Conservation (phyloP, 2,329 filamentous ascomycete species). For the Paecilomyces fulvus region DNA sequence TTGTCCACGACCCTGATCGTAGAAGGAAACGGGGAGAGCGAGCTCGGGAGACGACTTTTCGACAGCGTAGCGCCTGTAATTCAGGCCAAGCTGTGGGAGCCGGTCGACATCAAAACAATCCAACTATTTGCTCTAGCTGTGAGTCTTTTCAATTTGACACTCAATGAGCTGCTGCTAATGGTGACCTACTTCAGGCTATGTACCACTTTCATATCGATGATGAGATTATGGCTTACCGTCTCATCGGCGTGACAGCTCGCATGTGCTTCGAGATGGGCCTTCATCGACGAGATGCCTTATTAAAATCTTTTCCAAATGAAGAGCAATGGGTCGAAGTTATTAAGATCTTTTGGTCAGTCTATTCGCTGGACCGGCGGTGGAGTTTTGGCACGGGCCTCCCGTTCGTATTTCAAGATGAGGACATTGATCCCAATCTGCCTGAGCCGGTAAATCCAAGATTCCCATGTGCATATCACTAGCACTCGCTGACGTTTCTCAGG, state of each 20-base stretch:
- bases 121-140: conserved; percentile 47
- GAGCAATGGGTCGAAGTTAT: conserved; percentile 60
- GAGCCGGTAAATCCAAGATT: conserved; percentile 54
- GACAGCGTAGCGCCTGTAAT: conserved; percentile 64
- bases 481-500: conserved; percentile 19
- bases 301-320: conserved; percentile 58
- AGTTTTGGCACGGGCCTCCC: conserved; percentile 83
- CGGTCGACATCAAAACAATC: conserved; percentile 50
- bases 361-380: conserved; percentile 78
- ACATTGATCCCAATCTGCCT: conserved; percentile 72
- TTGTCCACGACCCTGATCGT: conserved; percentile 69
- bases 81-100: conserved; percentile 54
- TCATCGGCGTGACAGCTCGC: conserved; percentile 73
- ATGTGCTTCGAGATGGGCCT: conserved; percentile 74
- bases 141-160: conserved; percentile 5
- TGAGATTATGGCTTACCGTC: conserved; percentile 75
- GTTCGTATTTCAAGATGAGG: conserved; percentile 74
- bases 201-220: conserved; percentile 83
- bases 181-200: conserved; percentile 44
- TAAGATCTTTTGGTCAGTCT: conserved; percentile 77
- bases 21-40: conserved; percentile 70
- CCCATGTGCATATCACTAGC: neutral
- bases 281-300: conserved; percentile 67
- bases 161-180: conserved; percentile 1
- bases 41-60: conserved; percentile 64